Evolutionary conservation across 768 basidiomycete species (phyloP), one percentile per base, ranked within the genome.

Genomic region (Kwoniella sp.): DNA sequence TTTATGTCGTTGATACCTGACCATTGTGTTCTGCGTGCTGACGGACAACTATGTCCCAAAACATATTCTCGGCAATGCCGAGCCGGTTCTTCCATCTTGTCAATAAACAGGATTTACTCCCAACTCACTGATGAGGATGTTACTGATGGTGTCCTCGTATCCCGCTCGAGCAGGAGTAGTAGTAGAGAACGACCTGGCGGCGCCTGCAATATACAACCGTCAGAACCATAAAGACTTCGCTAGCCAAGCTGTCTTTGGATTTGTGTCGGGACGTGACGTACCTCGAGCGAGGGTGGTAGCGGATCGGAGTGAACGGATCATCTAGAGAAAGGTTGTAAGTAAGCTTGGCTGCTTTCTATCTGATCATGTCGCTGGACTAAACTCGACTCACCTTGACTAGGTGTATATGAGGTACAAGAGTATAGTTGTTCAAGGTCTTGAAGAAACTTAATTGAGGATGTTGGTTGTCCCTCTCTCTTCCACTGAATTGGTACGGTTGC

Each of bases 71-170:
- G 44, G 36, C 55, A 25, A 57, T 46, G 7, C 24, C 40, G 40
- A 44, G 40, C 40, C 40, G 40, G 40, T 33, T 33, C 33, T 6
- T 6, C 33, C 7, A 6, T 33, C 13, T 13, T 6, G 13, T 9
- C 40, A 3, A 19, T 44, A 44, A 19, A 44, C 40, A 22, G 26
- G n/a, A n/a, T n/a, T n/a, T n/a, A n/a, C n/a, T n/a, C 1, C 8
- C 13, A 13, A 65, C 76, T 47, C 56, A 77, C 76, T 86, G 74
- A 99, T 89, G 72, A 88, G 87, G 68, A 99, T 86, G 83, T 97
- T 99, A 78, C 85, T 84, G 77, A 93, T 88, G 53, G 92, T 93
- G 77, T 90, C 89, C 58, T 88, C 91, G 80, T 98, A 98, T 74
- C 86, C 87, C 68, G 82, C 84, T 73, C 90, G 85, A 70, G 87